Evolutionary conservation across 352 stramenopile species (phyloP), one percentile per base, ranked within the genome.

Genomic region (Blastocystis sp.): DNA sequence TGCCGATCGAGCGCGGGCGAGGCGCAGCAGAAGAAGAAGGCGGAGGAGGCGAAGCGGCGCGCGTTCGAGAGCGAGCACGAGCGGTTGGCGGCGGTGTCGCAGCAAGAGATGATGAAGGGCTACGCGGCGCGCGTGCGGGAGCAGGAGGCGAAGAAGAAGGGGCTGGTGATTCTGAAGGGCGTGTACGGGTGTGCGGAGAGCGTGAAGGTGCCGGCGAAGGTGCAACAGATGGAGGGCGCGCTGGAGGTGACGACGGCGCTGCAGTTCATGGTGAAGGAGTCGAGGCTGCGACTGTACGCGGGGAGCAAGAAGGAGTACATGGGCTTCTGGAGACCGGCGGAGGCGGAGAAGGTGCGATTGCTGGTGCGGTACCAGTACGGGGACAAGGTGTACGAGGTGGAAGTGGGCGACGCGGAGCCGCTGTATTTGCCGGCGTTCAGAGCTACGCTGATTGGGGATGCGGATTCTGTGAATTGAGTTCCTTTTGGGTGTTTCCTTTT

Each of bases 181-280:
- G n/a, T 64, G 19, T 81, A 81, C 43, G 71, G 71, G 38, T 21
- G 40, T 17, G 62, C 11, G 21, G 62, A 17, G 17, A 28, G 21
- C n/a, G 52, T 77, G 43, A 17, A 61, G 24, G 24, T n/a, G 17
- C 43, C 71, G 21, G 48, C 1, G 57, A 24, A 38, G 42, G 71
- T 64, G 52, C 7, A 6, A 1, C 48, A 14, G 17, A 24, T 19
- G 54, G 71, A 81, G 28, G 48, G 40, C 21, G 71, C 71, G 11
- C 38, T 81, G 43, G 71, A 81, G 17, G 71, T 81, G 43, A 81
- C 71, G 2, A 60, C 24, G n/a, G 71, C 48, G 11, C 71, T 81
- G 38, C 71, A 81, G 60, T 81, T 81, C 43, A 81, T 81, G 71
- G 71, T 81, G 43, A 63, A 38, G 57, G 71, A 81, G 17, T 81